Evolutionary conservation across 768 basidiomycete genomes (phyloP).

Genomic region (Rossbeevera mucosa): DNA sequence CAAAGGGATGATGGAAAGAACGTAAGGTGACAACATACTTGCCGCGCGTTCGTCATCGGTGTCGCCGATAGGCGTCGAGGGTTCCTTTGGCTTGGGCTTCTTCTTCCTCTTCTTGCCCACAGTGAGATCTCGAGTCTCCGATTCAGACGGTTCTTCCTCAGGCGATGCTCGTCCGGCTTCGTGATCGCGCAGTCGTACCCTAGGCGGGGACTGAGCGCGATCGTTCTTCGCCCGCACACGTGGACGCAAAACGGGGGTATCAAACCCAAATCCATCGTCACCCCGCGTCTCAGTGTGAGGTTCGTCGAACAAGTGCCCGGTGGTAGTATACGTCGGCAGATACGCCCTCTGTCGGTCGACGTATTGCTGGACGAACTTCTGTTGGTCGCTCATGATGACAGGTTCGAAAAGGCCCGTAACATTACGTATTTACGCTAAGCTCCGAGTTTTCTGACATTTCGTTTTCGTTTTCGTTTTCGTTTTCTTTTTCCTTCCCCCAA

Average conservation of each 20-base stretch:
- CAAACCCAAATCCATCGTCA: constrained; percentile 38
- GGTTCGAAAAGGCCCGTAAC: too few species aligned
- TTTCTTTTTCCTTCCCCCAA: constrained; percentile 4
- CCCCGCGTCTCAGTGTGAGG: constrained; percentile 13
- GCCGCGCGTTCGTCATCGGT: constrained; percentile 35
- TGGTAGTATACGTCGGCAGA: constrained; percentile 40
- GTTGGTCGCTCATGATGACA: constrained; percentile 16
- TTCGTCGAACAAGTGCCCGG: constrained; percentile 32
- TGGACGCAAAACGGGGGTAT: constrained; percentile 53
- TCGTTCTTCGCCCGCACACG: constrained; percentile 29
- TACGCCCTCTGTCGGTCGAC: constrained; percentile 46
- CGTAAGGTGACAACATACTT: constrained; percentile 29
- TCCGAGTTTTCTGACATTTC: not conserved
- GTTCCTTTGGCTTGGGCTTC: constrained; percentile 23
- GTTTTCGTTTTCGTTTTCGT: not conserved
- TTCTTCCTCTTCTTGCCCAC: constrained; percentile 17
- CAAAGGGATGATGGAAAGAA: not conserved
- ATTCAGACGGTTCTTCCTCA: not conserved
- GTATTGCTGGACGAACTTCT: constrained; percentile 46
- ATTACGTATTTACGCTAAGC: not conserved
- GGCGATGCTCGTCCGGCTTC: not conserved
- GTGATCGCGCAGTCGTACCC: not conserved
- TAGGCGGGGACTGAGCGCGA: not conserved
- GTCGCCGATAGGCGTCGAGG: constrained; percentile 10
- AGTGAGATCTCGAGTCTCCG: constrained; percentile 1